Conservation (phyloP, 1,284 basidiomycete genomes). For the Irpex lacteus region DNA sequence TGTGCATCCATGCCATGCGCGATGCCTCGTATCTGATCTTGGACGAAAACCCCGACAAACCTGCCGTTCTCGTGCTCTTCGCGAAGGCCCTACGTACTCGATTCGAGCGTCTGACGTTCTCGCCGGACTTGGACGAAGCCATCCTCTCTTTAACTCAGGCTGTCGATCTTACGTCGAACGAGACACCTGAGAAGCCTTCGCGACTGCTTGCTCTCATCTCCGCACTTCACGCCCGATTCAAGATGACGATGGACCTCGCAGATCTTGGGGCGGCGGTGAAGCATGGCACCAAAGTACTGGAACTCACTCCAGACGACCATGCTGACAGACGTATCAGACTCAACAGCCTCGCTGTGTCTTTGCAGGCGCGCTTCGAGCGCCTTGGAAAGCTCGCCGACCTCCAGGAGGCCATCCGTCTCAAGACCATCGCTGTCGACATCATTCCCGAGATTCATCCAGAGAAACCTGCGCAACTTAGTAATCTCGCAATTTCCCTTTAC, state of each 20-base stretch:
- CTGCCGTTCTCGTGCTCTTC: not conserved
- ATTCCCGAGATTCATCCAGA: not conserved
- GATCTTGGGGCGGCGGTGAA: not conserved
- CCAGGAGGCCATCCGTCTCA: not conserved
- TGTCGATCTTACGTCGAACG: not conserved
- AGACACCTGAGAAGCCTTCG: not conserved
- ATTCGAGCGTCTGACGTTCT: not conserved
- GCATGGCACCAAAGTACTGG: not conserved
- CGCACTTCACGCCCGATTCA: not conserved
- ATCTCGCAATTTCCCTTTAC: not conserved
- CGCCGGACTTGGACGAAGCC: not conserved
- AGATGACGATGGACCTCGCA: not conserved
- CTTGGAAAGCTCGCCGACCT: not conserved
- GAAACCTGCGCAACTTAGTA: not conserved
- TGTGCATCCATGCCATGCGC: not conserved
- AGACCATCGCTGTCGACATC: not conserved
- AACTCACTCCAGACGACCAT: not conserved
- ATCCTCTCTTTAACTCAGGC: not conserved
- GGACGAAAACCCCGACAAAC: not conserved
- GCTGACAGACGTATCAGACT: not conserved
- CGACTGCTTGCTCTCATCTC: not conserved
- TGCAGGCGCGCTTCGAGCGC: not conserved
- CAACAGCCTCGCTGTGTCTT: not conserved
- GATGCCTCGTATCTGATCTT: not conserved
- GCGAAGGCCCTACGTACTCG: not conserved